These are phyloP conservation scores for Westerdykella sp. DNA, from an alignment of 2,329 filamentous ascomycete species.

Conservation along the genomic window DNA sequence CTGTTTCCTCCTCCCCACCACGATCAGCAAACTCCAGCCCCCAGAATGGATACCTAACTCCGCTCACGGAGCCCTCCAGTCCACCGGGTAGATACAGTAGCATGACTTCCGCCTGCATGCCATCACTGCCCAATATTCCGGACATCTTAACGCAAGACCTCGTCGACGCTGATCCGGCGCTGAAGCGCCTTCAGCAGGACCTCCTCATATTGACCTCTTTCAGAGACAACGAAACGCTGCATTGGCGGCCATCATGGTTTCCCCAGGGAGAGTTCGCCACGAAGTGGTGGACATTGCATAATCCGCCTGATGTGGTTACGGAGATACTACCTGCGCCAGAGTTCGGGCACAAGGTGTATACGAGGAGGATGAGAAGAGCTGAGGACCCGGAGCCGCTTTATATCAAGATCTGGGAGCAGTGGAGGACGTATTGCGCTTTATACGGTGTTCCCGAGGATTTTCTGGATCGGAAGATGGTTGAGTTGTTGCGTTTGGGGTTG, in stretches of 20 bases:
- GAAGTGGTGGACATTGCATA: conserved; percentile 23
- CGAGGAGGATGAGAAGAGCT: conserved; percentile 16
- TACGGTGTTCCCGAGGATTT: conserved; percentile 20
- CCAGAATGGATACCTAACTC: too few relatives aligned
- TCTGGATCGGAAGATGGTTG: conserved; percentile 16
- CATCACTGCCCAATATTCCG: too few relatives aligned
- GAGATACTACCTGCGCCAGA: conserved; percentile 9
- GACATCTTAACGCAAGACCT: conserved; percentile 10
- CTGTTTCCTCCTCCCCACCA: too few relatives aligned
- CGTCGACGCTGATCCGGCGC: conserved; percentile 7
- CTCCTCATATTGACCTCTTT: conserved; percentile 23
- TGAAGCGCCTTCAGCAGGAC: conserved; percentile 21
- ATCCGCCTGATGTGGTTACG: conserved; percentile 26
- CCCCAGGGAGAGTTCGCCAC: neutral
- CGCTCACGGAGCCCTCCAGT: too few relatives aligned
- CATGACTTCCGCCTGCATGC: too few relatives aligned
- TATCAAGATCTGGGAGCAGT: conserved; percentile 19
- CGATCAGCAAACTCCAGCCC: too few relatives aligned
- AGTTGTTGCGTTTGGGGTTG: conserved; percentile 15
- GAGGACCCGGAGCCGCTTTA: conserved; percentile 13
- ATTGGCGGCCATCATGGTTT: conserved; percentile 29
- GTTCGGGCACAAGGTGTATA: conserved; percentile 8
- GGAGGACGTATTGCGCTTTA: conserved; percentile 17
- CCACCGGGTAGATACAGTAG: too few relatives aligned
- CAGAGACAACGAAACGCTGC: conserved; percentile 21